phyloP scores from a whole-genome alignment of 352 stramenopile species.

The Phytophthora kernoviae region DNA sequence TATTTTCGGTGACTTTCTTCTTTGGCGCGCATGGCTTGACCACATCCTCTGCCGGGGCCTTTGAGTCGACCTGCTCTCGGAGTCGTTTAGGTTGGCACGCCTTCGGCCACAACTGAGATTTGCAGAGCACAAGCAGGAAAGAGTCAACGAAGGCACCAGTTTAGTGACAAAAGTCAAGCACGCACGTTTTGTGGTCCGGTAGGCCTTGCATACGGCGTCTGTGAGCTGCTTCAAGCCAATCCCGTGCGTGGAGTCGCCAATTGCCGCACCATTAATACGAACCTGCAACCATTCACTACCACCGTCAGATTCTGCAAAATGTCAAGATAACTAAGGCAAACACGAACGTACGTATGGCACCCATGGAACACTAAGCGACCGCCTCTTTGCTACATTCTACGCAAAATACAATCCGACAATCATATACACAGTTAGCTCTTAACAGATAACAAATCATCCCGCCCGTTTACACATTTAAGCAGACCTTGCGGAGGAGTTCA shows the following conservation, averaged over 20 bases:
- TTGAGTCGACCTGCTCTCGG: slow-evolving; percentile 46
- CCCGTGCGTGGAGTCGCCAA: slow-evolving; percentile 65
- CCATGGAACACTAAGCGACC: slow-evolving; percentile 62
- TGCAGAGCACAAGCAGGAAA: background rate
- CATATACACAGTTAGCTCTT: background rate
- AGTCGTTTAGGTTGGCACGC: slow-evolving; percentile 71
- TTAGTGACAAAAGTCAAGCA: background rate
- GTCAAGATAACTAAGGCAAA: slow-evolving; percentile 1
- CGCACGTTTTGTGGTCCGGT: slow-evolving; percentile 54
- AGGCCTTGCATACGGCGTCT: slow-evolving; percentile 70
- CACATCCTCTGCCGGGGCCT: slow-evolving; percentile 39
- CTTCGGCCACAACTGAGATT: slow-evolving; percentile 39
- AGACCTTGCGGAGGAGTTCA: slow-evolving; percentile 60
- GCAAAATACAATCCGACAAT: slow-evolving; percentile 8
- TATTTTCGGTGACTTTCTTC: slow-evolving; percentile 46
- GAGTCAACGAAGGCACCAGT: background rate
- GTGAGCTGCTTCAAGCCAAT: slow-evolving; percentile 72
- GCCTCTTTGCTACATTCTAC: slow-evolving; percentile 55
- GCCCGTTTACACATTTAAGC: background rate
- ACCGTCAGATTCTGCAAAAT: slow-evolving; percentile 3
- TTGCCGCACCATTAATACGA: slow-evolving; percentile 56
- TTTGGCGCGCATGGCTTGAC: slow-evolving; percentile 78
- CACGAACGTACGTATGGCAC: slow-evolving; percentile 68
- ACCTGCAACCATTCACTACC: slow-evolving; percentile 32
- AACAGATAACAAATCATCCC: background rate